Evolutionary conservation across 2,329 filamentous ascomycete species (phyloP).

Genomic region (Fusarium sp.): DNA sequence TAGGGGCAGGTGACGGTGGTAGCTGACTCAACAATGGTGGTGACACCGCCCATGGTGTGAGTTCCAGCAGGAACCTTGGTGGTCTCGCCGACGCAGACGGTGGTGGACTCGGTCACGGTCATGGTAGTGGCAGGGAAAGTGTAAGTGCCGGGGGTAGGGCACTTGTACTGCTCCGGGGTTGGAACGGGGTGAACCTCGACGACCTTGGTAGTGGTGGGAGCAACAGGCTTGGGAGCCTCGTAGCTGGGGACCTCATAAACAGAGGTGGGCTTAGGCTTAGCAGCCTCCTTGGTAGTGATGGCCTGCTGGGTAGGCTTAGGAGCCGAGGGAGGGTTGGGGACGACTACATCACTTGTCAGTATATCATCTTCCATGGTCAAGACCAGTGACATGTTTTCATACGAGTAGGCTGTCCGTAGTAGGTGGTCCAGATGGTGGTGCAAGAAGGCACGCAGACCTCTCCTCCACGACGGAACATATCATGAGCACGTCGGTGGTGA

Average conservation of each 20-base stretch:
- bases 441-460: slow-evolving; percentile 72
- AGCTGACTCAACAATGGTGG: slow-evolving; percentile 74
- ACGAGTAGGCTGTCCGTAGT: slow-evolving; percentile 76
- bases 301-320: slow-evolving; percentile 40
- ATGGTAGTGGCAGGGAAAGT: slow-evolving; percentile 81
- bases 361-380: neutral
- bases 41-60: slow-evolving; percentile 79
- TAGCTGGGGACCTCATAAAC: slow-evolving; percentile 25
- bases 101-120: slow-evolving; percentile 75
- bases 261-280: slow-evolving; percentile 28
- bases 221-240: slow-evolving; percentile 32
- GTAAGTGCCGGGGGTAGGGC: slow-evolving; percentile 77
- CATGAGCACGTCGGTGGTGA: slow-evolving; percentile 74
- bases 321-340: slow-evolving; percentile 55
- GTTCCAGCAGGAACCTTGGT: slow-evolving; percentile 73
- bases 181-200: slow-evolving; percentile 63
- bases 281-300: slow-evolving; percentile 30
- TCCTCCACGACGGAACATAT: slow-evolving; percentile 66
- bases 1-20: slow-evolving; percentile 80
- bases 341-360: slow-evolving; percentile 51
- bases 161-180: slow-evolving; percentile 66
- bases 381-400: slow-evolving; percentile 51
- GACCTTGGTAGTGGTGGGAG: slow-evolving; percentile 54
- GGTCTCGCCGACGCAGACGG: slow-evolving; percentile 73
- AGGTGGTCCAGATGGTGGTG: slow-evolving; percentile 80